Conservation (phyloP, 768 basidiomycete species). For the Panaeolus papilionaceus region DNA sequence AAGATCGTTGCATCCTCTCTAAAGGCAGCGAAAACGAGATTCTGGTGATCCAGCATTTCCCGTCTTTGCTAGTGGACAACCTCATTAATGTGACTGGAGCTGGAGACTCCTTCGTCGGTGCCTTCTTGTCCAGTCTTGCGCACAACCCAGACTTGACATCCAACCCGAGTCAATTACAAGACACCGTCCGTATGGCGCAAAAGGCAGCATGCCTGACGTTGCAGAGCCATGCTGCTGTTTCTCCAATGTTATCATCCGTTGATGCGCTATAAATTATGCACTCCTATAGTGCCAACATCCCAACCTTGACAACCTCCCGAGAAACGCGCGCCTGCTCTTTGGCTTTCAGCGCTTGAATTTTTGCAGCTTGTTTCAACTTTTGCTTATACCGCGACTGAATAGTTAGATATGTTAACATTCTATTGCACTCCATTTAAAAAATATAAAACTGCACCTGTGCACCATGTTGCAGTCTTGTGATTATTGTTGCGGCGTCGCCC, state of each 20-base stretch:
- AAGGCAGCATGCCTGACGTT: slow-evolving; percentile 67
- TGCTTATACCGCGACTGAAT: slow-evolving; percentile 62
- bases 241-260: slow-evolving; percentile 58
- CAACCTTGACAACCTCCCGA: slow-evolving; percentile 66
- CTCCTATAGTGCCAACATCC: slow-evolving; percentile 44
- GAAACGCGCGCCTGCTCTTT: slow-evolving; percentile 60
- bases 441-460: slow-evolving; percentile 55
- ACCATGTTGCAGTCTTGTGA: slow-evolving; percentile 79
- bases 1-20: slow-evolving; percentile 56
- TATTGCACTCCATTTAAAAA: neutral
- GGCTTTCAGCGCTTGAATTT: slow-evolving; percentile 24
- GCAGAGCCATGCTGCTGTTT: slow-evolving; percentile 64
- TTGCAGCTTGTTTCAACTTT: slow-evolving; percentile 45
- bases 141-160: slow-evolving; percentile 50
- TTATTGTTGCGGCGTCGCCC: slow-evolving; percentile 81
- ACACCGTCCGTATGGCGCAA: slow-evolving; percentile 63
- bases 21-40: slow-evolving; percentile 52
- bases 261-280: slow-evolving; percentile 21
- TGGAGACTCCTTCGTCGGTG: slow-evolving; percentile 90
- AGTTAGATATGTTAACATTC: neutral
- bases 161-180: slow-evolving; percentile 49
- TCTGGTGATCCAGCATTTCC: slow-evolving; percentile 77
- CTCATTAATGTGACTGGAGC: slow-evolving; percentile 87
- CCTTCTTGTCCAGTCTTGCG: slow-evolving; percentile 72
- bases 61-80: slow-evolving; percentile 51